Percentiles rank a stretch among this genome's conserved stretches.
phyloP scores from a whole-genome alignment of 495 filamentous ascomycete species.

The Tricharina praecox region DNA sequence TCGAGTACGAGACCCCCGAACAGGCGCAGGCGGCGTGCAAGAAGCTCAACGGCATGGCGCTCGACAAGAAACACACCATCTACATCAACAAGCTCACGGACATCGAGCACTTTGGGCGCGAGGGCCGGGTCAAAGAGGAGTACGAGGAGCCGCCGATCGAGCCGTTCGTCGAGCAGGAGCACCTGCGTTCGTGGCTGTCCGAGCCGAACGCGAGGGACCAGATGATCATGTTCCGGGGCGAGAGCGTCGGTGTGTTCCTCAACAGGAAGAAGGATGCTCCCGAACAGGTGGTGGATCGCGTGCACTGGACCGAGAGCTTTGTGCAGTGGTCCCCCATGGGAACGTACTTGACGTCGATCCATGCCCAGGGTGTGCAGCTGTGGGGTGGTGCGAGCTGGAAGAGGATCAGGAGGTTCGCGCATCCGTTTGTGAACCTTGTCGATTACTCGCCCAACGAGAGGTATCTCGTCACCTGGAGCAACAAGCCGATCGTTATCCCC shows the following conservation, averaged over 20 bases:
- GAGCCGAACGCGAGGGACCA: constrained; percentile 81
- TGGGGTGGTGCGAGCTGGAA: constrained; percentile 87
- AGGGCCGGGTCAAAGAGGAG: constrained; percentile 80
- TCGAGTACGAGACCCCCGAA: constrained; percentile 84
- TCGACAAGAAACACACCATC: constrained; percentile 91
- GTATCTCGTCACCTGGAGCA: constrained; percentile 92
- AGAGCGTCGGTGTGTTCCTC: constrained; percentile 89
- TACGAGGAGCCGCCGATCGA: constrained; percentile 64
- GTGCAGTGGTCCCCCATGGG: constrained; percentile 94
- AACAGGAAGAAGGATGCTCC: constrained; percentile 87
- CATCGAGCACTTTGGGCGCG: constrained; percentile 85
- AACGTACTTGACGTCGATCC: constrained; percentile 84
- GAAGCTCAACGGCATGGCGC: constrained; percentile 58
- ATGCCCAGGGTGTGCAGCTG: constrained; percentile 85
- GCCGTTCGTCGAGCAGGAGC: constrained; percentile 75
- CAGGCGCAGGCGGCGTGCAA: constrained; percentile 80
- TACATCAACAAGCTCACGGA: constrained; percentile 95
- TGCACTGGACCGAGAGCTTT: constrained; percentile 92
- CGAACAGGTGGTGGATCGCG: constrained; percentile 73
- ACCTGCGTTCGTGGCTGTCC: constrained; percentile 79
- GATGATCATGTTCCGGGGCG: constrained; percentile 76
- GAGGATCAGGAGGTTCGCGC: constrained; percentile 77
- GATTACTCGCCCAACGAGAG: constrained; percentile 90
- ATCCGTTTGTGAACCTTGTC: constrained; percentile 85
- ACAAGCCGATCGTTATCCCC: constrained; percentile 74